phyloP scores from a whole-genome alignment of 306 rosid species.

The Prunus davidiana region DNA sequence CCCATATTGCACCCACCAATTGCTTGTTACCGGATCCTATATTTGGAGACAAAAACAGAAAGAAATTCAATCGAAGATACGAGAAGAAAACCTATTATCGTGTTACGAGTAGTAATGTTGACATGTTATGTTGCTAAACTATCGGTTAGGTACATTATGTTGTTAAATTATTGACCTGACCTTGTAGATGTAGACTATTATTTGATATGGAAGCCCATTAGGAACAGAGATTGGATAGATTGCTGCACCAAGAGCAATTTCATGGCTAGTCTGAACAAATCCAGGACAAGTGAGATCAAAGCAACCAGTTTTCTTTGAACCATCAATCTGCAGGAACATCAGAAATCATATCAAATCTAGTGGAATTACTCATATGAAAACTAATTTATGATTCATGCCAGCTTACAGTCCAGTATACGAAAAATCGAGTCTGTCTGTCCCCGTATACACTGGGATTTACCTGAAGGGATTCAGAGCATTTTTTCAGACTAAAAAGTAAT shows the following conservation, averaged over 20 bases:
- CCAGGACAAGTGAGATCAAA: conserved; percentile 38
- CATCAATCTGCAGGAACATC: conserved; percentile 19
- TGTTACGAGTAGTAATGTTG: no score
- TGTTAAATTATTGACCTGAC: not conserved
- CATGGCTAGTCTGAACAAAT: conserved; percentile 28
- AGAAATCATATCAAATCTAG: not conserved
- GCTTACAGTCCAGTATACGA: conserved; percentile 35
- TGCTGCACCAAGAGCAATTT: conserved; percentile 36
- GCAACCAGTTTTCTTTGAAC: conserved; percentile 33
- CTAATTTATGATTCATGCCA: not conserved
- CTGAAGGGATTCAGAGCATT: not conserved
- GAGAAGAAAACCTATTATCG: not conserved
- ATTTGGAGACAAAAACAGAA: not conserved
- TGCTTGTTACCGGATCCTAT: conserved; percentile 47
- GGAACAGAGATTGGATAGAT: conserved; percentile 24
- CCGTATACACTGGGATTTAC: conserved; percentile 36
- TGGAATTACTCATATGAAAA: not conserved
- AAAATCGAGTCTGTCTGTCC: conserved; percentile 28
- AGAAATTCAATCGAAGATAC: no score
- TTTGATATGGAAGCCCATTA: conserved; percentile 26
- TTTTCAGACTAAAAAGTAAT: not conserved
- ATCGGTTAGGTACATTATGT: not conserved
- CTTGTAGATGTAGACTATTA: conserved; percentile 26
- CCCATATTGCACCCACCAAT: conserved; percentile 73
- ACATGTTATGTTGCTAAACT: not conserved